These are phyloP conservation scores for Dipteronia sinensis DNA, from an alignment of 345 rosid species.

Conservation along the genomic window DNA sequence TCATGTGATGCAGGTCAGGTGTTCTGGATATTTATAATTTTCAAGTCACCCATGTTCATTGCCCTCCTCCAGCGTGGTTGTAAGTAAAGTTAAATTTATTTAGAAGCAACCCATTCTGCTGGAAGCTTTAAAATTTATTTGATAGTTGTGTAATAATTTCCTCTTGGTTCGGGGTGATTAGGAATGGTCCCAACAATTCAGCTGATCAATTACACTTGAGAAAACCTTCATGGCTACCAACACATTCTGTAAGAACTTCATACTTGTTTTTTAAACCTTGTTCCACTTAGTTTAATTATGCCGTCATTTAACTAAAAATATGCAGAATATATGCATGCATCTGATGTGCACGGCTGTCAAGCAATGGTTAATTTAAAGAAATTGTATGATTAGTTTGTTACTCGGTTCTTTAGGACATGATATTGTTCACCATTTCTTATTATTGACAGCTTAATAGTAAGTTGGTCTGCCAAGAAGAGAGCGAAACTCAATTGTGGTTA, in stretches of 20 bases:
- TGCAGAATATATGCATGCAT: not conserved
- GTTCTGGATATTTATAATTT: conserved; percentile 65
- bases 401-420: not conserved
- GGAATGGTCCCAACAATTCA: conserved; percentile 50
- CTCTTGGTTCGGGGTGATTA: conserved; percentile 34
- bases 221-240: conserved; percentile 84
- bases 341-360: not conserved
- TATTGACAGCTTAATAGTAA: not conserved
- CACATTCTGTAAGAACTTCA: conserved; percentile 65
- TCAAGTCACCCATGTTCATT: conserved; percentile 85
- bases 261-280: conserved; percentile 6
- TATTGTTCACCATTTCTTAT: not conserved
- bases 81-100: conserved; percentile 49
- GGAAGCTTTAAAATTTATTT: not conserved
- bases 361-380: conserved; percentile 6
- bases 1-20: conserved; percentile 72
- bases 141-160: not conserved
- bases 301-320: not conserved
- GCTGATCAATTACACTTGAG: conserved; percentile 51
- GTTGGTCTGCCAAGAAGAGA: not conserved
- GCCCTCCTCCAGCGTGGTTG: conserved; percentile 99
- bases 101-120: not conserved
- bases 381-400: conserved; percentile 5
- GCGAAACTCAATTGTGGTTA: not conserved
- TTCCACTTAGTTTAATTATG: not conserved